Evolutionary conservation across 768 basidiomycete genomes (phyloP).

Genomic region (Amanita phalloides): DNA sequence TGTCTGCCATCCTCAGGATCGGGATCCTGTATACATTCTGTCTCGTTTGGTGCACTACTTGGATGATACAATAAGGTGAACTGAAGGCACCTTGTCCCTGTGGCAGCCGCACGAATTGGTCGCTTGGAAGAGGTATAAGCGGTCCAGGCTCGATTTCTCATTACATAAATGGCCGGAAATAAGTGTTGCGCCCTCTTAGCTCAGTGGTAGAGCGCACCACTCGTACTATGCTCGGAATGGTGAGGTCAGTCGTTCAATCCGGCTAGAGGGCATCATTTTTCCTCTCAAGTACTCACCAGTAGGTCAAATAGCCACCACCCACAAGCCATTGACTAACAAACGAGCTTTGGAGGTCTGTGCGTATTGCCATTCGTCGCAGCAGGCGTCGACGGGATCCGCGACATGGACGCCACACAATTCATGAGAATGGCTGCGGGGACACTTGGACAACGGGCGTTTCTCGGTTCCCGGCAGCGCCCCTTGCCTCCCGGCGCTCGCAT

Average conservation of each 20-base stretch:
- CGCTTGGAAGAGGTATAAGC: too few species aligned
- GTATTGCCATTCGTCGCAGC: background rate
- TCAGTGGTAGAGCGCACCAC: slow-evolving; percentile 49
- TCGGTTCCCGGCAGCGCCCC: slow-evolving; percentile 1
- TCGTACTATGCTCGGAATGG: slow-evolving; percentile 27
- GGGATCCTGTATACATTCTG: too few species aligned
- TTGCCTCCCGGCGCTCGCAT: background rate
- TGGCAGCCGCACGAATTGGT: too few species aligned
- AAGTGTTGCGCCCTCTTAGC: slow-evolving; percentile 32
- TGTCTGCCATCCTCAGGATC: too few species aligned
- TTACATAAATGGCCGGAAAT: background rate
- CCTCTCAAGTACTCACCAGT: background rate
- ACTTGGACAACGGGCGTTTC: too few species aligned
- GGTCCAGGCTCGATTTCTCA: background rate
- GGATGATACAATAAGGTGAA: too few species aligned
- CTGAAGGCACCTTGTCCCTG: too few species aligned
- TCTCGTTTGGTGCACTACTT: too few species aligned
- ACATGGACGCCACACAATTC: background rate
- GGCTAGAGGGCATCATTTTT: slow-evolving; percentile 20
- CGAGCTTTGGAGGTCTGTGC: background rate
- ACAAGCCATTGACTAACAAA: too few species aligned
- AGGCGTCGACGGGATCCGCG: background rate
- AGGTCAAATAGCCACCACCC: too few species aligned
- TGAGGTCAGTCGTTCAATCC: slow-evolving; percentile 32
- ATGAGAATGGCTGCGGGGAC: background rate